Conservation (phyloP, 306 rosid genomes). For the Casuarina cunninghamiana region DNA sequence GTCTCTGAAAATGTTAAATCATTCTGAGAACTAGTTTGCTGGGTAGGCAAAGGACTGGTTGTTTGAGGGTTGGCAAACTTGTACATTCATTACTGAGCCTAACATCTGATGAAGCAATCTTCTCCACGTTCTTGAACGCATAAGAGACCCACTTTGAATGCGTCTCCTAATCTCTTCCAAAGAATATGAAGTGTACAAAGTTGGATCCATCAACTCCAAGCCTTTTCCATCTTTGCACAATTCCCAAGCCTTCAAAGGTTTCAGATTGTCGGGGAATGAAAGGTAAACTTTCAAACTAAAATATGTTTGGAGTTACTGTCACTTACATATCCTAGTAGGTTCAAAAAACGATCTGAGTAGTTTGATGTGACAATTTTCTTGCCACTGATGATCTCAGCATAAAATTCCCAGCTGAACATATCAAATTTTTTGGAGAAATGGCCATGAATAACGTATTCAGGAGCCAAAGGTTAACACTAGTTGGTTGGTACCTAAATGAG, state of each 20-base stretch:
- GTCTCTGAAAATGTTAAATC: not conserved
- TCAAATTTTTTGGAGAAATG: no score
- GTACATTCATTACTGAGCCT: conserved; percentile 22
- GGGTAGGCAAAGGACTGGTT: conserved; percentile 16
- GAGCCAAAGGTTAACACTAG: no score
- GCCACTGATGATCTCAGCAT: not conserved
- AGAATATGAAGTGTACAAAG: conserved; percentile 6
- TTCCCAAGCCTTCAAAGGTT: conserved; percentile 5
- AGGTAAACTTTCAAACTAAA: not conserved
- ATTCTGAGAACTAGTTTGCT: conserved; percentile 1
- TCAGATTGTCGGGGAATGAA: not conserved
- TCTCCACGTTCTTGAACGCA: conserved; percentile 23
- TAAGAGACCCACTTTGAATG: conserved; percentile 11
- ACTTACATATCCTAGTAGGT: conserved; percentile 28
- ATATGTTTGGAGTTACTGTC: not conserved
- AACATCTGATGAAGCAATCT: conserved; percentile 11
- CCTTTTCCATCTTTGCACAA: conserved; percentile 5
- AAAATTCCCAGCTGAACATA: no score
- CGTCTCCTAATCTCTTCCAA: not conserved
- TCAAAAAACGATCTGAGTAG: not conserved
- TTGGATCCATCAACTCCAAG: conserved; percentile 34
- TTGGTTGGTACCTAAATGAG: no score
- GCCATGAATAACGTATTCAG: no score
- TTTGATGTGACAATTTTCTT: conserved; percentile 7
- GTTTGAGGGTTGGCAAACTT: conserved; percentile 14